A percentile compares a stretch with the other conserved stretches of the same genome.
Evolutionary conservation across 2,329 filamentous ascomycete genomes (phyloP).

Genomic region (Cytospora schulzeri): DNA sequence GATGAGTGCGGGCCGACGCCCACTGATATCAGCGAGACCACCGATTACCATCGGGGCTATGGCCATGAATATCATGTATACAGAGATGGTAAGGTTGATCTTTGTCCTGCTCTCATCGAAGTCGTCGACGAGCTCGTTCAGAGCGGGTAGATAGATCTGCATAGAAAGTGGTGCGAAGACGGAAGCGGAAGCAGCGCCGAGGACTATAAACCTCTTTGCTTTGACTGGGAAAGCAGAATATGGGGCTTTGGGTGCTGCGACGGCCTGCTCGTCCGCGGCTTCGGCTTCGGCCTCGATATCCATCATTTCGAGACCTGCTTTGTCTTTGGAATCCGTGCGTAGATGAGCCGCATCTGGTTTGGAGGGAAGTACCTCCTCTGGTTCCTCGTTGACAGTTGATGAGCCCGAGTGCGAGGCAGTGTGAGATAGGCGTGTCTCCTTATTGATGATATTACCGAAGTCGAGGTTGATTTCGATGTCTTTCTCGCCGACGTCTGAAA

Average conservation of each 20-base stretch:
- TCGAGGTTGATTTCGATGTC: neutral
- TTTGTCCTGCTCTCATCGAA: conserved; percentile 45
- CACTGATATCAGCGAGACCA: conserved; percentile 55
- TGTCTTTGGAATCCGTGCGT: neutral
- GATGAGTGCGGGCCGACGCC: conserved; percentile 56
- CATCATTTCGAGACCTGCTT: neutral
- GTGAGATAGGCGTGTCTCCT: conserved; percentile 4
- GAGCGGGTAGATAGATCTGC: conserved; percentile 57
- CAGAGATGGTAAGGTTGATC: conserved; percentile 56
- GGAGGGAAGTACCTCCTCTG: conserved; percentile 3
- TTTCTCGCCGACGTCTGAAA: neutral
- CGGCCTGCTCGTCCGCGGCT: conserved; percentile 8
- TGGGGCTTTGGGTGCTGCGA: conserved; percentile 20
- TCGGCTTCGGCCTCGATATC: conserved; percentile 13
- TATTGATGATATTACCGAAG: neutral
- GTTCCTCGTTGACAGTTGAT: conserved; percentile 12
- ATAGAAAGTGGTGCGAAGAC: conserved; percentile 50
- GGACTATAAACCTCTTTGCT: conserved; percentile 44
- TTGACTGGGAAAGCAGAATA: conserved; percentile 44
- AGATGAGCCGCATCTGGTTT: neutral
- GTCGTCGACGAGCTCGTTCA: conserved; percentile 50
- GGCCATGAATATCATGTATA: conserved; percentile 63
- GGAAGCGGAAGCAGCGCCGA: conserved; percentile 41
- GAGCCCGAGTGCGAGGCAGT: conserved; percentile 12
- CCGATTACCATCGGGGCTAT: conserved; percentile 53